Percentiles rank a stretch among this genome's conserved stretches.
These are phyloP conservation scores for Silene conica DNA, from an alignment of 148 eudicot genomes.

Conservation along the genomic window DNA sequence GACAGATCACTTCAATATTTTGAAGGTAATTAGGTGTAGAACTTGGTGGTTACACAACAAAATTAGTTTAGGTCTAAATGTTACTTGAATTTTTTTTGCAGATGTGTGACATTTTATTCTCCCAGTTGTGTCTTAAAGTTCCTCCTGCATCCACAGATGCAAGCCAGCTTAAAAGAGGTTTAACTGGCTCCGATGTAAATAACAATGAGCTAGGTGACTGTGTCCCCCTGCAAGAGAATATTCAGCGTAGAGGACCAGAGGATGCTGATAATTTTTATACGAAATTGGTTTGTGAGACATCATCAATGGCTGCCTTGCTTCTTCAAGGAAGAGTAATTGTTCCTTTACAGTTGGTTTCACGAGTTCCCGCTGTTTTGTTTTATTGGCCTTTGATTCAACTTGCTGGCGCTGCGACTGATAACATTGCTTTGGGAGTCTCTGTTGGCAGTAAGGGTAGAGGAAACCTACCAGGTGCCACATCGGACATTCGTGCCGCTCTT, in stretches of 20 bases:
- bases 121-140: constrained; percentile 91
- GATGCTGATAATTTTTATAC: constrained; percentile 39
- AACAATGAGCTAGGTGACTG: constrained; percentile 40
- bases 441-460: constrained; percentile 99
- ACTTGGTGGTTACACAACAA: not conserved
- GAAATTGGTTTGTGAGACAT: constrained; percentile 57
- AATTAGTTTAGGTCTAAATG: not conserved
- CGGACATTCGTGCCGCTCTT: constrained; percentile 96
- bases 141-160: constrained; percentile 49
- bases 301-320: constrained; percentile 93
- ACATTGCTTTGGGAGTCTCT: constrained; percentile 95
- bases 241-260: constrained; percentile 47
- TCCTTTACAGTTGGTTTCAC: constrained; percentile 90
- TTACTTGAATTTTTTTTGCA: constrained; percentile 30
- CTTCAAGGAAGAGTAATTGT: constrained; percentile 93
- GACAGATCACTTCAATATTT: constrained; percentile 88
- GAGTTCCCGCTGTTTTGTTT: constrained; percentile 84
- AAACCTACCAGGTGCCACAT: constrained; percentile 94
- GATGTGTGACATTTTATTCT: constrained; percentile 97
- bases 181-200: constrained; percentile 32
- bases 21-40: constrained; percentile 55
- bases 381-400: constrained; percentile 98
- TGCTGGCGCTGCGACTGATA: constrained; percentile 95
- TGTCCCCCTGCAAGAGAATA: constrained; percentile 36
- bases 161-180: constrained; percentile 36